Evolutionary conservation across 73 alveolate genomes (phyloP).

Genomic region (Stentor roeselii): DNA sequence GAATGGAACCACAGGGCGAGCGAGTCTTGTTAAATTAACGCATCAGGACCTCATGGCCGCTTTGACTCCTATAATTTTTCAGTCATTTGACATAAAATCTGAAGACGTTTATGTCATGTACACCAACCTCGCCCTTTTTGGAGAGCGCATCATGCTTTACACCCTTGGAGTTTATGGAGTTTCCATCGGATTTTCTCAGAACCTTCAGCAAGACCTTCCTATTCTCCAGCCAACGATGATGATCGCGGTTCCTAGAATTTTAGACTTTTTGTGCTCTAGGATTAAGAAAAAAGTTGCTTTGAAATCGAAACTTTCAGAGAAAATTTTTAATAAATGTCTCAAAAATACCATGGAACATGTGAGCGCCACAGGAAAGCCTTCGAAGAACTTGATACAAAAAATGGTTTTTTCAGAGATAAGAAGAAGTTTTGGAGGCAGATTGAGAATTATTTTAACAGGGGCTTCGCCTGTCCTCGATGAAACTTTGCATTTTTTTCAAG

Average conservation of each 20-base stretch:
- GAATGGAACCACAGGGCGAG: not conserved
- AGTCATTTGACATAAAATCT: too few relatives aligned
- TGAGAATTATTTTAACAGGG: slow-evolving; percentile 75
- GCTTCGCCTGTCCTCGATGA: slow-evolving; percentile 86
- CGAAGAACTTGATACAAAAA: too few relatives aligned
- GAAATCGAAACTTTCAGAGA: not conserved
- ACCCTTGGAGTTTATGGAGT: not conserved
- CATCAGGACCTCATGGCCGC: not conserved
- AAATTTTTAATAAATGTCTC: not conserved
- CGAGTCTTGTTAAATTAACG: not conserved
- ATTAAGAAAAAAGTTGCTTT: not conserved
- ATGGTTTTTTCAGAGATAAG: slow-evolving; percentile 72
- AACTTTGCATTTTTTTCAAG: slow-evolving; percentile 59
- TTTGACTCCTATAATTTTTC: not conserved
- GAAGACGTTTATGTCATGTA: not conserved
- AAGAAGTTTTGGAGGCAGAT: slow-evolving; percentile 86
- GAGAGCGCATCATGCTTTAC: not conserved
- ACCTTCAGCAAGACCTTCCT: not conserved
- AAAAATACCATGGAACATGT: not conserved
- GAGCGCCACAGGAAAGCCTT: not conserved
- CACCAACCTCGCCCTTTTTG: not conserved
- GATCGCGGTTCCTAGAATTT: not conserved
- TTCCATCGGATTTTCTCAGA: not conserved
- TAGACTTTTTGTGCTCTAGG: not conserved
- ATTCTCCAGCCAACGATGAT: not conserved